Evolutionary conservation across 108 stramenopile species (phyloP), one percentile per base, ranked within the genome.

Genomic region (Conticribra weissflogii): DNA sequence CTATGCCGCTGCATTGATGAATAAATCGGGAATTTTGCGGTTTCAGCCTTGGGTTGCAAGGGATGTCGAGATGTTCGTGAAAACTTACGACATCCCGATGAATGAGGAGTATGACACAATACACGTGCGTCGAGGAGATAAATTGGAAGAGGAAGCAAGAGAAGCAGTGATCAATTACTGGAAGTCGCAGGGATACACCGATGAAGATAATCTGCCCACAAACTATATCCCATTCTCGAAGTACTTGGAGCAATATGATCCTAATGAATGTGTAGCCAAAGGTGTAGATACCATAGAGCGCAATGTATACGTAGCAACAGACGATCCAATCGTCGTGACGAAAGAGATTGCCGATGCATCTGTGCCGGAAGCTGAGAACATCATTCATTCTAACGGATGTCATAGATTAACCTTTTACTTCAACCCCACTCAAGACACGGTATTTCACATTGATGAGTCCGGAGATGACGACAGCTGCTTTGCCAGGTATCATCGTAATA

Each of bases 121-220:
- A 22, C 81, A 82, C 52, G 77, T 82, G 30, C 77, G 81, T 16
- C 62, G 81, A 17, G 81, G 81, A 0, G 81, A 82, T 57, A 82
- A 82, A 31, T 55, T 82, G 31, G 34, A 24, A 15, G 12, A 34
- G 18, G 81, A 82, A 46, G 36, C 76, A 12, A 1, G 47, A 31
- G 36, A 9, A 0, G 52, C 59, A 31, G 77, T 82, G 0, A 33
- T 45, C 9, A 46, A 68, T n/a, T 82, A 69, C 57, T 82, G 81
- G 81, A 28, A 17, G 14, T 27, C 15, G 0, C 60, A 55, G 19
- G 81, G 81, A 3, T 64, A 74, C 45, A 34, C 29, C 4, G 64
- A 78, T 4, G 31, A 21, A 29, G 14, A 25, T 2, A 61, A 68
- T 1, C 56, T 73, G n/a, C 73, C 81, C 30, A 62, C 66, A 24